These are phyloP conservation scores for Neurospora sp. DNA, from an alignment of 495 filamentous ascomycete species.

Conservation along the genomic window DNA sequence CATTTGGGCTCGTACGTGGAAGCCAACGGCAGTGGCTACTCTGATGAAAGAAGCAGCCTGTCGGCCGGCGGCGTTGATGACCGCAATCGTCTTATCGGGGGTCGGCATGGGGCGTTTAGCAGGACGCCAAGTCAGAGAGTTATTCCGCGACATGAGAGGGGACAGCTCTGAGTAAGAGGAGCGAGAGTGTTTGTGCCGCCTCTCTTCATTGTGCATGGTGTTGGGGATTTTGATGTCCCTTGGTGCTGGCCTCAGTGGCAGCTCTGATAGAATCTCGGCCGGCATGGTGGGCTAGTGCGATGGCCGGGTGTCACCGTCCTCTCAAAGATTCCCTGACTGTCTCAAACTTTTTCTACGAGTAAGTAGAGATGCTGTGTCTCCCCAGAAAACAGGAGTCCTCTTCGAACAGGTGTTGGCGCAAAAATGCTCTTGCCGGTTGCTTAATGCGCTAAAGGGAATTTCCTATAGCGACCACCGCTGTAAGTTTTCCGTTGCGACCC, in stretches of 20 bases:
- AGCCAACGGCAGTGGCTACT: constrained; percentile 84
- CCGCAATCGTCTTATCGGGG: constrained; percentile 68
- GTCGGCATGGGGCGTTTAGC: constrained; percentile 42
- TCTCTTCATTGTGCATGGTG: constrained; percentile 21
- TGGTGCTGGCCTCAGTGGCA: constrained; percentile 31
- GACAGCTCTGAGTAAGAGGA: constrained; percentile 42
- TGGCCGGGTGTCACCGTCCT: background rate
- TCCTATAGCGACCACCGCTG: background rate
- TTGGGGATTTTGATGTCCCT: constrained; percentile 24
- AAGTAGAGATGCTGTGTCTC: background rate
- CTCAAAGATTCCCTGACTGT: background rate
- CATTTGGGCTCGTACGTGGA: constrained; percentile 81
- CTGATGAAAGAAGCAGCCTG: constrained; percentile 91
- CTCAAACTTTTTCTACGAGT: background rate
- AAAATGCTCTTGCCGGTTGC: background rate
- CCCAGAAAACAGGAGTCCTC: background rate
- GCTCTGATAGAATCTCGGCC: constrained; percentile 28
- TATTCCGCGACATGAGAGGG: constrained; percentile 38
- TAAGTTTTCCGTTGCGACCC: background rate
- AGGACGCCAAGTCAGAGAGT: constrained; percentile 39
- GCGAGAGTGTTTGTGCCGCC: constrained; percentile 41
- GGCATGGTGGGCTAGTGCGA: constrained; percentile 19
- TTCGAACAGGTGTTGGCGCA: background rate
- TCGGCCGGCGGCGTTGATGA: constrained; percentile 85
- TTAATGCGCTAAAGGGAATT: background rate